Conservation (phyloP, 73 alveolate species). For the Paramecium sonneborni region DNA sequence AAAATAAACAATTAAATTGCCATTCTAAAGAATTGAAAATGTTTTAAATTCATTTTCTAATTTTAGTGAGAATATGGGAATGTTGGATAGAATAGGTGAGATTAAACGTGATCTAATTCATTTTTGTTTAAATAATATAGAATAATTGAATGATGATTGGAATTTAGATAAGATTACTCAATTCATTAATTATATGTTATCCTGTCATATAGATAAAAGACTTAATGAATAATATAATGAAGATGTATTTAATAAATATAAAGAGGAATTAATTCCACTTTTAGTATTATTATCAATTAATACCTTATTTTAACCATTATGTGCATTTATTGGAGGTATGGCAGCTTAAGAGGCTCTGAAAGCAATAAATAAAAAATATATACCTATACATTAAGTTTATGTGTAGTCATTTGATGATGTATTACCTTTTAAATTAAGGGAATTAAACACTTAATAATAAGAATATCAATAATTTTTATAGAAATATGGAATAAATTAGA, state of each 20-base stretch:
- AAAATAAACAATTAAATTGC: constrained; percentile 29
- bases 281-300: not conserved
- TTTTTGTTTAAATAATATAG: not conserved
- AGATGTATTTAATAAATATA: not conserved
- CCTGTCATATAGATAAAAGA: not conserved
- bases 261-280: not conserved
- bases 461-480: not conserved
- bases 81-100: constrained; percentile 59
- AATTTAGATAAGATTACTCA: not conserved
- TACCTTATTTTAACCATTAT: constrained; percentile 30
- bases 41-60: not conserved
- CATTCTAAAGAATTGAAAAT: constrained; percentile 65
- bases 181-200: not conserved
- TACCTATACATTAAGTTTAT: constrained; percentile 82
- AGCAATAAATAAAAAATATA: constrained; percentile 87
- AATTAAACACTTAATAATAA: not conserved
- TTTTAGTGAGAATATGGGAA: constrained; percentile 63
- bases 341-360: constrained; percentile 90
- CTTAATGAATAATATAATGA: not conserved
- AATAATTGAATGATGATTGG: not conserved
- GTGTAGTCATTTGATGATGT: not conserved
- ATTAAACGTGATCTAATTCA: constrained; percentile 9
- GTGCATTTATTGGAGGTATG: constrained; percentile 93
- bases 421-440: constrained; percentile 19
- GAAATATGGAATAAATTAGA: not conserved